Base-by-base conservation (phyloP, 768 basidiomycete genomes). In the Russula griseocarnosa region DNA sequence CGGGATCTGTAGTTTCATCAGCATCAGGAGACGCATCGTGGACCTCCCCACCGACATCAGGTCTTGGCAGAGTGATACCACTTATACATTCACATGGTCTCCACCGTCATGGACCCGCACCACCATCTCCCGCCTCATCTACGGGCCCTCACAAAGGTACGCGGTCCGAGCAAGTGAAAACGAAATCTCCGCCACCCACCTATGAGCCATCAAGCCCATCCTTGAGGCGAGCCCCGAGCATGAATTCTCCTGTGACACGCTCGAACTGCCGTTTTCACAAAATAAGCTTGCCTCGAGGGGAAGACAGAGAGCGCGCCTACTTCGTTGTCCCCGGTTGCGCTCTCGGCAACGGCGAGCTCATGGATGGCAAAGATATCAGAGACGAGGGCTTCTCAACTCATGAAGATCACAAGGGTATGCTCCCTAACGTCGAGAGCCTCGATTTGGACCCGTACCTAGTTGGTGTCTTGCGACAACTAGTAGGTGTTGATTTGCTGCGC, bases 251-350 rank as follows among this genome's bases (percentile, higher is more conserved):
- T 0, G 80, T 83, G 8, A 87, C 86, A 18, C 82, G 87, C 6
- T 87, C 87, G 4, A 80, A 87, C 58, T 89, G 87, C 67, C 83
- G 84, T 46, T 89, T 84, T 72, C 86, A 85, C 70, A 83, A 81
- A 63, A 85, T 89, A 69, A 85, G 84, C 66, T 71, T 89, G 24
- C 86, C 85, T 1, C 76, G 74, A 44, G 80, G 81, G 60, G 83
- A 84, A 58, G 76, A 77, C 34, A 79, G 81, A 5, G 78, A 77
- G 36, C 81, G 83, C 8, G 74, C 85, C n/a, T 79, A 69, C 66
- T 89, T 89, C 73, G 78, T 87, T 34, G 84, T 87, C 6, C 87
- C 87, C 0, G 86, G 86, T 1, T 89, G 87, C 67, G 82, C 86
- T 8, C 78, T 89, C 47, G 79, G 78, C 34, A 79, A 88, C 68